phyloP scores from a whole-genome alignment of 495 filamentous ascomycete species.

The Penicillium verhagenii region DNA sequence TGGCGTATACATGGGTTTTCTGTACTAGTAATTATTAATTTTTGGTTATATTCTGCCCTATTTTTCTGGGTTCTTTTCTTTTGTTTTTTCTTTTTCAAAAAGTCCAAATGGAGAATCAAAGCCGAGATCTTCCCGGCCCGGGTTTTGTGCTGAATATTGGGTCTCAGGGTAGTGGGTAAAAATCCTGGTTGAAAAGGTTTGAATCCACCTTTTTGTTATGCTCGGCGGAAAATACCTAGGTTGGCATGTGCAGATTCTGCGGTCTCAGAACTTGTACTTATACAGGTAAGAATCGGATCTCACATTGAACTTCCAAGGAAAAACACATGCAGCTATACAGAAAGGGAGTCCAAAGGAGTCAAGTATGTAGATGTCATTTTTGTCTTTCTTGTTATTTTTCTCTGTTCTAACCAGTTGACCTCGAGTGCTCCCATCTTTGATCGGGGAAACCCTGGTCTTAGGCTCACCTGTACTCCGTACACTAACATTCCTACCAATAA shows the following conservation, averaged over 20 bases:
- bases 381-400: not conserved
- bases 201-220: not conserved
- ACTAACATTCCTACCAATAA: not conserved
- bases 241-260: conserved; percentile 21
- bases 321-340: not conserved
- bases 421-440: not conserved
- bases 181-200: too few species aligned
- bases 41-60: not conserved
- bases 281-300: not conserved
- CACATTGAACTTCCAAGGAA: too few species aligned
- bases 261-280: not conserved
- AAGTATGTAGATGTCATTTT: too few species aligned
- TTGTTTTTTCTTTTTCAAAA: too few species aligned
- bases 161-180: not conserved
- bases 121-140: conserved; percentile 15
- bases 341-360: too few species aligned
- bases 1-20: too few species aligned
- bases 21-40: conserved; percentile 4
- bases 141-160: conserved; percentile 14
- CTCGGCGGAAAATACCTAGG: conserved; percentile 12
- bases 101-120: conserved; percentile 14
- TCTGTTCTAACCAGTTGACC: too few species aligned
- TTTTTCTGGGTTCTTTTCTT: not conserved
- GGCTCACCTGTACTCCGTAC: not conserved
- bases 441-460: conserved; percentile 11